Conservation (phyloP, 2,329 filamentous ascomycete genomes). For the Cryoendolithus antarcticus region DNA sequence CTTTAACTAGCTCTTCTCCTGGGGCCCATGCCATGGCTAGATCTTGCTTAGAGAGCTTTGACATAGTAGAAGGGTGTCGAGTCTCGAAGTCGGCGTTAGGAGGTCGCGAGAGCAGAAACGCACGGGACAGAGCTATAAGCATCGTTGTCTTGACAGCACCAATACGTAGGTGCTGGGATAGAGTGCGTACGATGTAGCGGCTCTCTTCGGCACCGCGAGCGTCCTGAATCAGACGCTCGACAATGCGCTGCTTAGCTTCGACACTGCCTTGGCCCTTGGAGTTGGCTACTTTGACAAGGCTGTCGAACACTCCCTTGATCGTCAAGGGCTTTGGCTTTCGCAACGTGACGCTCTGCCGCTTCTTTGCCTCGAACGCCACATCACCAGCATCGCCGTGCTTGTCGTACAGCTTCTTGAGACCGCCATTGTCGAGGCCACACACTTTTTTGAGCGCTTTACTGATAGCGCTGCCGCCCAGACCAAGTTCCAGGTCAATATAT, state of each 20-base stretch:
- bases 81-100: constrained; percentile 48
- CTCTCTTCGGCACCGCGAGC: constrained; percentile 86
- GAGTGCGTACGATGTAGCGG: constrained; percentile 78
- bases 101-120: constrained; percentile 71
- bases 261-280: constrained; percentile 79
- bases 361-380: constrained; percentile 94
- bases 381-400: constrained; percentile 90
- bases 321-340: constrained; percentile 80
- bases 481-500: constrained; percentile 81
- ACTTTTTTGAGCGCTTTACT: constrained; percentile 86
- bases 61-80: constrained; percentile 41
- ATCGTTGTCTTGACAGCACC: constrained; percentile 97
- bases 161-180: constrained; percentile 89
- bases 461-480: constrained; percentile 80
- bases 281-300: constrained; percentile 72
- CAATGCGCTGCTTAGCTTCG: constrained; percentile 77
- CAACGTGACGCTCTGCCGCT: constrained; percentile 79
- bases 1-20: constrained; percentile 81
- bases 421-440: constrained; percentile 69
- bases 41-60: constrained; percentile 68
- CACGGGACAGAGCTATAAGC: constrained; percentile 83
- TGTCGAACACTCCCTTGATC: constrained; percentile 76
- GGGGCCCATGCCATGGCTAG: constrained; percentile 60
- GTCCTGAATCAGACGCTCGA: constrained; percentile 81
- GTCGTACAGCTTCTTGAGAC: constrained; percentile 74